phyloP scores from a whole-genome alignment of 2,329 filamentous ascomycete species.

The Aspergillus eucalypticola region DNA sequence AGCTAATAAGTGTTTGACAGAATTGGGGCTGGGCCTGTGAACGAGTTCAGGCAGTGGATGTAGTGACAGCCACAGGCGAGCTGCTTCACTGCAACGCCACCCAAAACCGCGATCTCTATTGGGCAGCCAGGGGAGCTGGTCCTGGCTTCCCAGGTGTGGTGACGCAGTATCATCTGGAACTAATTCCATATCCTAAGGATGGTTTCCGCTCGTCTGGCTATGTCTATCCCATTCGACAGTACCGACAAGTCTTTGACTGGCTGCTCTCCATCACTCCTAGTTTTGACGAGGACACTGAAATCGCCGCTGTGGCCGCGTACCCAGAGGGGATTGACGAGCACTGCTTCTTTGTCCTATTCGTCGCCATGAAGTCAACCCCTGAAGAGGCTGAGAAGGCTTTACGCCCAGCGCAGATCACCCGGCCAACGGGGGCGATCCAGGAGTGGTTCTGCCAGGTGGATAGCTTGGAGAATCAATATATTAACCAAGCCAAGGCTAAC shows the following conservation, averaged over 20 bases:
- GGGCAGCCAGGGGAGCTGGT: constrained; percentile 53
- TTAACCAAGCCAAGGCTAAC: constrained; percentile 49
- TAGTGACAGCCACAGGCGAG: constrained; percentile 50
- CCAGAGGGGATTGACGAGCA: constrained; percentile 38
- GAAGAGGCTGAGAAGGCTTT: constrained; percentile 21
- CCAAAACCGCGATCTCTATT: constrained; percentile 51
- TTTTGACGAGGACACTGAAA: constrained; percentile 26
- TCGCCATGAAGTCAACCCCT: constrained; percentile 18
- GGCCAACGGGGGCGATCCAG: constrained; percentile 40
- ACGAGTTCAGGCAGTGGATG: constrained; percentile 47
- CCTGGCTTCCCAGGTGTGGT: constrained; percentile 54
- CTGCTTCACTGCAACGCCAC: constrained; percentile 24
- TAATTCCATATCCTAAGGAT: constrained; percentile 24
- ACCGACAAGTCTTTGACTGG: constrained; percentile 52
- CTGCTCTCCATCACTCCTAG: constrained; percentile 29
- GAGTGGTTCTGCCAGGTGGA: constrained; percentile 41
- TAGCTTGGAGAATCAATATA: constrained; percentile 36
- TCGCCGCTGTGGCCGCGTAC: constrained; percentile 31
- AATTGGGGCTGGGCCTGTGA: constrained; percentile 60
- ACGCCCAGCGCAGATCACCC: constrained; percentile 27
- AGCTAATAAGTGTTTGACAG: constrained; percentile 25
- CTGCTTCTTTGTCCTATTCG: constrained; percentile 18
- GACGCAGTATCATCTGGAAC: constrained; percentile 52
- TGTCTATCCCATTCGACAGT: constrained; percentile 50
- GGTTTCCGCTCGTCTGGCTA: constrained; percentile 44